phyloP scores from a whole-genome alignment of 768 basidiomycete genomes.

The Suillus lakei region DNA sequence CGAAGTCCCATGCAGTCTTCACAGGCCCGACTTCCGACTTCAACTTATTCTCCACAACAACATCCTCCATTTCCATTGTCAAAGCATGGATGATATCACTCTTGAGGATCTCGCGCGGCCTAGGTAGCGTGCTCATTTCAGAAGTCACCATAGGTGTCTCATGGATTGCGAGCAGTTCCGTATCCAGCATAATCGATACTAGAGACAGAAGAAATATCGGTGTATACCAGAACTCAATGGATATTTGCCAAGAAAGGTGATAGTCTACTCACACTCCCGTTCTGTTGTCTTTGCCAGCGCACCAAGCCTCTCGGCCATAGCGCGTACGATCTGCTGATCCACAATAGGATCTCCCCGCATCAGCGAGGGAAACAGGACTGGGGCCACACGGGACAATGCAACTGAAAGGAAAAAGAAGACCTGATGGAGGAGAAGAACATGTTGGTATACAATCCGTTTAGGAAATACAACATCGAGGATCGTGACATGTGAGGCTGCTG shows the following conservation, averaged over 20 bases:
- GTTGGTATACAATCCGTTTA: conserved; percentile 71
- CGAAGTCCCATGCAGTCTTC: conserved; percentile 54
- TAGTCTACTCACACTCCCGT: conserved; percentile 51
- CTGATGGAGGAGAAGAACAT: conserved; percentile 78
- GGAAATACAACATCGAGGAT: conserved; percentile 58
- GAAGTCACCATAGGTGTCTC: conserved; percentile 32
- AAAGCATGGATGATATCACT: conserved; percentile 47
- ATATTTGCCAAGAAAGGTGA: conserved; percentile 4
- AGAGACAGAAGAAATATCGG: not conserved
- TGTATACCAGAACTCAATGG: conserved; percentile 8
- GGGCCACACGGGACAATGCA: conserved; percentile 72
- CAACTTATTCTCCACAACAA: conserved; percentile 67
- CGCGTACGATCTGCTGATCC: conserved; percentile 32
- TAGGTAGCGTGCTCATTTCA: conserved; percentile 32
- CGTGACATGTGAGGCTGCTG: conserved; percentile 17
- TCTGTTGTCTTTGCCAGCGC: conserved; percentile 51
- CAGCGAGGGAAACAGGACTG: conserved; percentile 58
- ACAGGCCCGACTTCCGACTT: conserved; percentile 62
- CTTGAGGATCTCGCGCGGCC: conserved; percentile 29
- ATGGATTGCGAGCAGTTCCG: conserved; percentile 57
- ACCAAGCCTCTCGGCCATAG: conserved; percentile 49
- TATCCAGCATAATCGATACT: conserved; percentile 60
- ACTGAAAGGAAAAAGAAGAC: conserved; percentile 76
- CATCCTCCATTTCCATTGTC: conserved; percentile 62
- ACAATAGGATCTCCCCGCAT: conserved; percentile 31